Evolutionary conservation across 2,329 filamentous ascomycete genomes (phyloP).

Genomic region (Nemania sp.): DNA sequence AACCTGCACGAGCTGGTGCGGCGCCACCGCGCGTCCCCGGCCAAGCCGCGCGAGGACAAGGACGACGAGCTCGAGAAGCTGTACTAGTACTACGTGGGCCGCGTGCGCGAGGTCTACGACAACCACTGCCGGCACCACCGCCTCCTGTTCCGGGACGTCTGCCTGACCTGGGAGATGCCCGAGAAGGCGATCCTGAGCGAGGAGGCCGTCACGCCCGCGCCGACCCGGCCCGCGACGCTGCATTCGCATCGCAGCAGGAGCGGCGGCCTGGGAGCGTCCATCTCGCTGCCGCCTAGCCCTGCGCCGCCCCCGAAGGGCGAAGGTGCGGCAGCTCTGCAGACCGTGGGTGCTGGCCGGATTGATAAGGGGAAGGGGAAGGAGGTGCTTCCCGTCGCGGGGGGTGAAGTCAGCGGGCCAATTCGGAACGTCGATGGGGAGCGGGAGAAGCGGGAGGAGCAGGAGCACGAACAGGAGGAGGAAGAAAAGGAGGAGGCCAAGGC

Average conservation of each 20-base stretch:
- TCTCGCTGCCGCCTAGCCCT: not conserved
- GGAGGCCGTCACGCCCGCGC: not conserved
- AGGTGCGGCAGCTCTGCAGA: not conserved
- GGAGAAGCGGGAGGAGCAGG: not conserved
- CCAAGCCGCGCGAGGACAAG: slow-evolving; percentile 28
- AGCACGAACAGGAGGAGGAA: not conserved
- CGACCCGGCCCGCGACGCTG: not conserved
- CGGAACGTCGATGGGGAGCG: not conserved
- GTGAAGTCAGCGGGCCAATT: not conserved
- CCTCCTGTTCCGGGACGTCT: slow-evolving; percentile 18
- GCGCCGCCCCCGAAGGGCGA: not conserved
- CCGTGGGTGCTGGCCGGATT: not conserved
- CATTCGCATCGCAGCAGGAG: slow-evolving; percentile 13
- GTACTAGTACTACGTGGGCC: slow-evolving; percentile 30
- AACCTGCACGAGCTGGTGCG: slow-evolving; percentile 34
- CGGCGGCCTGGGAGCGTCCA: not conserved
- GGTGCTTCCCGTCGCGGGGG: not conserved
- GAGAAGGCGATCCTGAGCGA: slow-evolving; percentile 18
- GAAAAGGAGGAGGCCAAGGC: not conserved
- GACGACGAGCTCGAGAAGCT: slow-evolving; percentile 27
- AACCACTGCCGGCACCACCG: slow-evolving; percentile 26
- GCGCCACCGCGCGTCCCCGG: slow-evolving; percentile 21
- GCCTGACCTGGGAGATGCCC: slow-evolving; percentile 19
- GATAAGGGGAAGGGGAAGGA: slow-evolving; percentile 23
- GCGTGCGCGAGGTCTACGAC: slow-evolving; percentile 23